Percentiles rank a stretch among this genome's conserved stretches.
Evolutionary conservation across 1,284 basidiomycete species (phyloP).

Genomic region (Puccinia horiana): DNA sequence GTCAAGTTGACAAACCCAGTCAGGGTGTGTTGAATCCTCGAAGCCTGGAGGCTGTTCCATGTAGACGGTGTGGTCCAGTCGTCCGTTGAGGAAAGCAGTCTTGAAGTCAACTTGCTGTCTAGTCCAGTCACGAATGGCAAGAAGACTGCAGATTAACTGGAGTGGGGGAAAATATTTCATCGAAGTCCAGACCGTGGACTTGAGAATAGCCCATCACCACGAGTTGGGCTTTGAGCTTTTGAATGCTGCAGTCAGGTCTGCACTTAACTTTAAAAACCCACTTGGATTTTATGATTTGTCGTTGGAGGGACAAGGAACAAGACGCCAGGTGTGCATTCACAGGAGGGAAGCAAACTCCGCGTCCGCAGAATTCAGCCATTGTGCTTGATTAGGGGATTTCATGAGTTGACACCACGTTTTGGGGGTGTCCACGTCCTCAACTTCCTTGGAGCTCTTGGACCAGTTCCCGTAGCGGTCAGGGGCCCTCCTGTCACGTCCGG

Average conservation of each 20-base stretch:
- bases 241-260: not conserved
- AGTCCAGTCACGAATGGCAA: not conserved
- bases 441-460: no score
- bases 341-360: not conserved
- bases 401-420: no score
- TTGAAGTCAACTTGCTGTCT: not conserved
- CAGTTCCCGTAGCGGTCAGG: no score
- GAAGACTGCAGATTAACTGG: not conserved
- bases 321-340: no score
- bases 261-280: not conserved
- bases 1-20: constrained; percentile 9
- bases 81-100: no score
- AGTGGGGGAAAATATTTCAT: constrained; percentile 5
- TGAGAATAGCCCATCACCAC: not conserved
- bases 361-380: no score
- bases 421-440: no score
- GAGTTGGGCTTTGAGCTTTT: not conserved
- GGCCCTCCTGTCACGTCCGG: no score
- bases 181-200: not conserved
- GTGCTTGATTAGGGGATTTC: no score
- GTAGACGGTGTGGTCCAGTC: not conserved
- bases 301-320: not conserved
- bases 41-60: not conserved
- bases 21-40: not conserved
- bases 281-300: constrained; percentile 2